phyloP scores from a whole-genome alignment of 768 basidiomycete species.

The Lyophyllum shimeji region DNA sequence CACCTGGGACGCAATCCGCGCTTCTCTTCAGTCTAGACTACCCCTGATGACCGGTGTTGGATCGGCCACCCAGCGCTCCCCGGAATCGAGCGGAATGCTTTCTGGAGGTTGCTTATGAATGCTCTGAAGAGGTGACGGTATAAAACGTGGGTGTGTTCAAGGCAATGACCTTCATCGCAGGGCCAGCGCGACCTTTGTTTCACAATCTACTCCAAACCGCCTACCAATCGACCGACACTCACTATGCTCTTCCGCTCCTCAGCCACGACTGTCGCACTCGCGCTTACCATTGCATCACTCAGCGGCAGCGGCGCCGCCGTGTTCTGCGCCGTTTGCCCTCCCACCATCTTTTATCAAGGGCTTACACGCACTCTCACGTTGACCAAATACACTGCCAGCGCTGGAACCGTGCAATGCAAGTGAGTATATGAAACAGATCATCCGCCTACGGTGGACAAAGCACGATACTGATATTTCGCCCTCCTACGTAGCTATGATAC shows the following conservation, averaged over 20 bases:
- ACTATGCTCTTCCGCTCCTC: not conserved
- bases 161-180: not conserved
- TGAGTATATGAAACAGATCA: not conserved
- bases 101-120: not conserved
- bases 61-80: not conserved
- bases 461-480: not conserved
- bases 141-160: not conserved
- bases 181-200: not conserved
- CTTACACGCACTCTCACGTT: slow-evolving; percentile 10
- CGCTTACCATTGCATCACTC: not conserved
- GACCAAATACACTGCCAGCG: slow-evolving; percentile 5
- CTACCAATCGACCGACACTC: not conserved
- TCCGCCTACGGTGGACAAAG: not conserved
- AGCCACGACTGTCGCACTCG: not conserved
- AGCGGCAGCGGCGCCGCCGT: slow-evolving; percentile 4
- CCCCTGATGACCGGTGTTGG: not conserved
- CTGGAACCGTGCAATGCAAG: slow-evolving; percentile 12
- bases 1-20: not conserved
- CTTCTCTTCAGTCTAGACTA: not conserved
- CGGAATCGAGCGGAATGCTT: not conserved
- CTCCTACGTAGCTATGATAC: slow-evolving; percentile 1
- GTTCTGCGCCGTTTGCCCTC: slow-evolving; percentile 11
- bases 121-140: not conserved
- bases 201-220: not conserved
- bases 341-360: slow-evolving; percentile 8